These are phyloP conservation scores for Amesomyces nigricolor DNA, from an alignment of 2,329 filamentous ascomycete species.

Conservation along the genomic window DNA sequence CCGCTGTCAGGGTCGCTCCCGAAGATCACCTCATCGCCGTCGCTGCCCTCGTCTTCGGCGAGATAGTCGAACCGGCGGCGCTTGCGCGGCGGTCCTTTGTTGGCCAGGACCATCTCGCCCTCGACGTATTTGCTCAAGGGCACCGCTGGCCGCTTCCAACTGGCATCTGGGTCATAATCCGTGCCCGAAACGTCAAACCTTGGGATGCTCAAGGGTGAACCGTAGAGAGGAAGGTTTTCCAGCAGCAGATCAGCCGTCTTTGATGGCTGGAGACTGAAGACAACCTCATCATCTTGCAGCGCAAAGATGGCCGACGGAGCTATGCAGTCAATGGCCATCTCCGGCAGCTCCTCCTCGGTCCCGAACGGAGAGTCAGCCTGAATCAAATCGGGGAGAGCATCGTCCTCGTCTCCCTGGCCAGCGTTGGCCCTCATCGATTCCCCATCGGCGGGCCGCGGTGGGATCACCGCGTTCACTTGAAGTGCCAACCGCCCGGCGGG, in stretches of 20 bases:
- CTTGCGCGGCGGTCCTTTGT: constrained; percentile 63
- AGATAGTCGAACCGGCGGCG: constrained; percentile 77
- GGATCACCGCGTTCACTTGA: constrained; percentile 58
- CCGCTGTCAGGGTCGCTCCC: constrained; percentile 28
- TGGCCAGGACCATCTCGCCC: constrained; percentile 67
- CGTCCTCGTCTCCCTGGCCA: constrained; percentile 32
- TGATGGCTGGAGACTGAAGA: constrained; percentile 71
- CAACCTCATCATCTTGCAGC: constrained; percentile 73
- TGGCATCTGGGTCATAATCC: constrained; percentile 60
- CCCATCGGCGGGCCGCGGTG: constrained; percentile 29
- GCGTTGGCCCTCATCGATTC: constrained; percentile 28
- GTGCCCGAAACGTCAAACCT: constrained; percentile 52
- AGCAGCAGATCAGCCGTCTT: constrained; percentile 70
- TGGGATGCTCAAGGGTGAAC: constrained; percentile 55
- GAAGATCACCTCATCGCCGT: constrained; percentile 38
- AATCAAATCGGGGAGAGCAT: constrained; percentile 63
- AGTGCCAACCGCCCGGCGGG: constrained; percentile 59
- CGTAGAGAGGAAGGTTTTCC: constrained; percentile 75
- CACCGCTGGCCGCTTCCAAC: constrained; percentile 70
- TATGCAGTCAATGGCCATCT: constrained; percentile 39
- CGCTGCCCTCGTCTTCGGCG: constrained; percentile 57
- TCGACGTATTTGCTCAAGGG: constrained; percentile 83
- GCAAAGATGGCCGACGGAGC: constrained; percentile 77
- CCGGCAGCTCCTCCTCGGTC: constrained; percentile 36
- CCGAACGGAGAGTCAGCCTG: constrained; percentile 53